Base-by-base conservation (phyloP, 2,329 filamentous ascomycete species). In the Akanthomyces uredinophilus region DNA sequence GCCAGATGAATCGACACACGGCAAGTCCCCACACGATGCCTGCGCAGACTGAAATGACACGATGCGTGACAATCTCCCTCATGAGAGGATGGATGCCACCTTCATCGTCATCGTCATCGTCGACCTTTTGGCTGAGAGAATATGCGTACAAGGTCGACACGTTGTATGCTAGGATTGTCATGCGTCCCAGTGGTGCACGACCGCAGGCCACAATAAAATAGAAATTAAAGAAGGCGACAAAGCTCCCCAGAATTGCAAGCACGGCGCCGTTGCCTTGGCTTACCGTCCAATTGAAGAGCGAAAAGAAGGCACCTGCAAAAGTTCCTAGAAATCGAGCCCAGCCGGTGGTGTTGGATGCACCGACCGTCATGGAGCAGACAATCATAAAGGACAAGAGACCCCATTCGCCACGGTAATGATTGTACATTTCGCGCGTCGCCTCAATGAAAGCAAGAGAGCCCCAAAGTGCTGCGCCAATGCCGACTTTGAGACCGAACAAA, bases 331-430 rank as follows among this genome's bases (percentile, higher is more conserved):
- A 93, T 67, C 93, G 87, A 57, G 91, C 86, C 73, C 87, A 86
- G 1, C 91, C 92, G 0, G 92, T 96, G 1, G 92, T 96, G 73
- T 96, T 97, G 35, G 91, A 91, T 8, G 92, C 91, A 22, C 93
- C 93, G 32, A 96, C 91, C 0, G 92, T 96, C 91, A 96, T 96
- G 32, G 90, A 92, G 73, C 92, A 96, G 24, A 97, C 93, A 70
- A 96, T 85, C 92, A 96, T 96, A 77, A 96, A 96, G 0, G 91
- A 95, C 54, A 96, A 76, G 5, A 97, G 80, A n/a, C 93, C 93
- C 93, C 93, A 97, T 78, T 97, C 93, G 37, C 92, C 92, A 69
- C 92, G 83, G 88, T 91, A 96, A 68, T 89, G 88, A 43, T 85
- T 81, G 71, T 96, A 97, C 27, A 88, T 81, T 0, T 89, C 88